These are phyloP conservation scores for Torulaspora microellipsoides DNA, from an alignment of 805 yeast species.

Conservation along the genomic window DNA sequence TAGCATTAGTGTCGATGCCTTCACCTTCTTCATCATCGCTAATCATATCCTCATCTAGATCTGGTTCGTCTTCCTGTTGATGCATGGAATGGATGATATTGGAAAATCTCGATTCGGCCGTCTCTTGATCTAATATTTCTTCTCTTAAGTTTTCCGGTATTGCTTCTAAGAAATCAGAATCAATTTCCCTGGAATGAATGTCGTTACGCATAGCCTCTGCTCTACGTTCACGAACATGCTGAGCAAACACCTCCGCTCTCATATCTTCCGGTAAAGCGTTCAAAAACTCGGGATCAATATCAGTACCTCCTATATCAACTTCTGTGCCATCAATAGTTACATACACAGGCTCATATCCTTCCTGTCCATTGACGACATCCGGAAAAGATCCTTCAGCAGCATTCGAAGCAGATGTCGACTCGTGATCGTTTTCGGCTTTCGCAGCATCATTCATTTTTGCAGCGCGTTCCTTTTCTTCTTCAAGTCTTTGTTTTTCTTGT, in stretches of 20 bases:
- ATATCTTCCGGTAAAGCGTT: slow-evolving; percentile 89
- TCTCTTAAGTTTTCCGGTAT: slow-evolving; percentile 64
- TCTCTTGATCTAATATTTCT: slow-evolving; percentile 57
- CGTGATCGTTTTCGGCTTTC: slow-evolving; percentile 30
- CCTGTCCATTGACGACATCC: slow-evolving; percentile 32
- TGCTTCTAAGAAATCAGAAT: slow-evolving; percentile 74
- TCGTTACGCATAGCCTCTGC: slow-evolving; percentile 47
- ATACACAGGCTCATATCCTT: slow-evolving; percentile 49
- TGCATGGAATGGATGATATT: slow-evolving; percentile 11
- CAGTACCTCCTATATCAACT: slow-evolving; percentile 85
- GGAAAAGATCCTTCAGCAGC: slow-evolving; percentile 11
- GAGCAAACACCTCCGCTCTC: slow-evolving; percentile 87
- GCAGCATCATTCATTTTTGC: slow-evolving; percentile 12
- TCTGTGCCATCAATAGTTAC: slow-evolving; percentile 72
- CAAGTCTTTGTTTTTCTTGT: slow-evolving; percentile 28
- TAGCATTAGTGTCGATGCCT: slow-evolving; percentile 5
- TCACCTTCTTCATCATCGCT: slow-evolving; percentile 15
- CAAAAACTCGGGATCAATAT: slow-evolving; percentile 85
- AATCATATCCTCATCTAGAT: slow-evolving; percentile 18
- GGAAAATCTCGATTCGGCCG: slow-evolving; percentile 40
- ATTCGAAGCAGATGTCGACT: slow-evolving; percentile 11
- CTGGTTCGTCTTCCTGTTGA: slow-evolving; percentile 10
- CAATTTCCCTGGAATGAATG: slow-evolving; percentile 57
- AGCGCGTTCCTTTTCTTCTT: slow-evolving; percentile 30
- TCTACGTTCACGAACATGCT: slow-evolving; percentile 73